A percentile compares a stretch with the other conserved stretches of the same genome.
These are phyloP conservation scores for Candida anutae DNA, from an alignment of 1,139 yeast species.

Conservation along the genomic window DNA sequence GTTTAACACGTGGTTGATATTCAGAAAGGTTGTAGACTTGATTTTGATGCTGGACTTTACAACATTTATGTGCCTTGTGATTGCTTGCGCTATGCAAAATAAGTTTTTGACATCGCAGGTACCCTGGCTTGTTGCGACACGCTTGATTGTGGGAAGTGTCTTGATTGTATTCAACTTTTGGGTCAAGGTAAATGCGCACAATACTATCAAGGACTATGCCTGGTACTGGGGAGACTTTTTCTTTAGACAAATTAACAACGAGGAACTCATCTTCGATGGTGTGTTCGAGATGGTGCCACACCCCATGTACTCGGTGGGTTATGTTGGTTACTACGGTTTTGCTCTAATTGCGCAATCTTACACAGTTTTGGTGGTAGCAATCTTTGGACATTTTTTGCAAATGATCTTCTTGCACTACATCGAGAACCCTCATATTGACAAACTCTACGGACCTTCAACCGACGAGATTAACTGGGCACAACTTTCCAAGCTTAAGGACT, in stretches of 20 bases:
- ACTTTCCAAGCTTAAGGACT: constrained; percentile 34
- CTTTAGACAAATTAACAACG: constrained; percentile 67
- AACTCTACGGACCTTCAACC: constrained; percentile 53
- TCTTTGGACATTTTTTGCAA: constrained; percentile 73
- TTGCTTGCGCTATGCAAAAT: constrained; percentile 42
- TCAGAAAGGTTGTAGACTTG: constrained; percentile 74
- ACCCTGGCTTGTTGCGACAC: constrained; percentile 25
- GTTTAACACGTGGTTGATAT: constrained; percentile 77
- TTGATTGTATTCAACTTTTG: constrained; percentile 69
- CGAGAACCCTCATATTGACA: constrained; percentile 84
- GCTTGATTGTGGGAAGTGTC: constrained; percentile 35
- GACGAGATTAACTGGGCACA: constrained; percentile 30
- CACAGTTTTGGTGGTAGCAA: constrained; percentile 61
- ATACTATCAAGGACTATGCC: constrained; percentile 84
- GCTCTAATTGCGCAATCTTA: constrained; percentile 74
- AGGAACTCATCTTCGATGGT: constrained; percentile 79
- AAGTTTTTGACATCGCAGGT: constrained; percentile 34
- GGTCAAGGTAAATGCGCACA: constrained; percentile 86
- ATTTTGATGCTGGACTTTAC: constrained; percentile 83
- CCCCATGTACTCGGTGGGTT: constrained; percentile 90
- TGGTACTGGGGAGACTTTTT: constrained; percentile 97
- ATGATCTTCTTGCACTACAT: constrained; percentile 70
- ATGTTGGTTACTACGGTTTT: constrained; percentile 81
- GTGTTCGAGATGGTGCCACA: constrained; percentile 90
- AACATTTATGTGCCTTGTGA: constrained; percentile 64